phyloP scores from a whole-genome alignment of 1,139 yeast genomes.

The Diutina rugosa region DNA sequence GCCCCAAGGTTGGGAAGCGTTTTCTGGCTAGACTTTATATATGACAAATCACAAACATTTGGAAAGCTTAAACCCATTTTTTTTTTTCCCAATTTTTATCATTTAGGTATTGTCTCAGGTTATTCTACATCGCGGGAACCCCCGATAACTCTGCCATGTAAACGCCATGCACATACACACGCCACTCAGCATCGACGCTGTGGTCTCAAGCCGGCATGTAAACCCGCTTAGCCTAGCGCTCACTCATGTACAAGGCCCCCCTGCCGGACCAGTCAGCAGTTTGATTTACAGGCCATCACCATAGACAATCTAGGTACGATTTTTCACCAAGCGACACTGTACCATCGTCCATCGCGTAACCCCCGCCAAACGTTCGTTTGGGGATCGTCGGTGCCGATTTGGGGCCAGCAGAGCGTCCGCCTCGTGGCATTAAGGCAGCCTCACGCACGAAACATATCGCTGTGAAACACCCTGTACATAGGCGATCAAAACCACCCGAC shows the following conservation, averaged over 20 bases:
- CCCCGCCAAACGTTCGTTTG: background rate
- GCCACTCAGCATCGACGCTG: background rate
- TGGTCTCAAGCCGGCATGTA: background rate
- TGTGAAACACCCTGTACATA: background rate
- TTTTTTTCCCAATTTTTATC: no score
- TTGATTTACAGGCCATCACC: background rate
- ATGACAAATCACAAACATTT: background rate
- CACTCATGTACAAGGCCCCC: no score
- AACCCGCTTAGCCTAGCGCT: no score
- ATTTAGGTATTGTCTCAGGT: background rate
- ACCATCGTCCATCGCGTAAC: no score
- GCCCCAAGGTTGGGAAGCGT: constrained; percentile 28
- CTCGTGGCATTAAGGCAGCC: background rate
- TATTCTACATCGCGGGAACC: background rate
- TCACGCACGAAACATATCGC: background rate
- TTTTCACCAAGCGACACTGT: no score
- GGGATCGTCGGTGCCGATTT: background rate
- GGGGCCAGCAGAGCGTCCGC: background rate
- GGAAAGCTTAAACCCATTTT: no score
- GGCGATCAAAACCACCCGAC: background rate
- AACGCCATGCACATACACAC: background rate
- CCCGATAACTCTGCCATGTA: background rate
- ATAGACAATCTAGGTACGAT: background rate
- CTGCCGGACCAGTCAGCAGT: no score
- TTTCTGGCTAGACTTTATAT: constrained; percentile 3